These are phyloP conservation scores for Staphylotrichum longicolle DNA, from an alignment of 495 filamentous ascomycete species.

Conservation along the genomic window DNA sequence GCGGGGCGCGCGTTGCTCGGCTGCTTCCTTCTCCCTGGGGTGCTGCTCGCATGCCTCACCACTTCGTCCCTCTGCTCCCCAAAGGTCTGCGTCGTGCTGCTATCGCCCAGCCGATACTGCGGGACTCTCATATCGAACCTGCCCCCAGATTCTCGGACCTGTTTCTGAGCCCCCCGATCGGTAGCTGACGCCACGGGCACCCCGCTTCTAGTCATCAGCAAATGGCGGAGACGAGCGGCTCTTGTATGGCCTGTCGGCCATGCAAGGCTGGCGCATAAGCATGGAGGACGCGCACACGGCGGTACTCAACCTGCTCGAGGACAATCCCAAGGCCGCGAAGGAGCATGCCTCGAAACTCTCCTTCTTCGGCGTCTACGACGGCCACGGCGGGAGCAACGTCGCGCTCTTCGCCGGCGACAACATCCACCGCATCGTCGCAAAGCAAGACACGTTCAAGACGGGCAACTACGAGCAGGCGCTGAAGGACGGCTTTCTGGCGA, in stretches of 20 bases:
- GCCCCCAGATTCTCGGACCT: not conserved
- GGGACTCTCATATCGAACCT: not conserved
- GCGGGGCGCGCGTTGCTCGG: not conserved
- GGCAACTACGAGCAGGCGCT: conserved; percentile 92
- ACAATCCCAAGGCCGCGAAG: conserved; percentile 55
- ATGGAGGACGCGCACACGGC: conserved; percentile 97
- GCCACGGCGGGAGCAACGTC: conserved; percentile 95
- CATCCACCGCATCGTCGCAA: conserved; percentile 88
- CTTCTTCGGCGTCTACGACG: conserved; percentile 98
- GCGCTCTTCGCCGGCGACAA: conserved; percentile 89
- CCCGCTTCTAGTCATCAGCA: conserved; percentile 66
- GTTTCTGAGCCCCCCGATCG: not conserved
- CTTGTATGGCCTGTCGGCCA: conserved; percentile 89
- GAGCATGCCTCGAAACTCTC: conserved; percentile 71
- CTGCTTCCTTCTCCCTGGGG: not conserved
- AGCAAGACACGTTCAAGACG: conserved; percentile 87
- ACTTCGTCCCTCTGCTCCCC: not conserved
- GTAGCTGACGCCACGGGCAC: conserved; percentile 22
- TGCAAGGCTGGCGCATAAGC: conserved; percentile 99
- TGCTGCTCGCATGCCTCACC: conserved; percentile 6
- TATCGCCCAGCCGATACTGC: not conserved
- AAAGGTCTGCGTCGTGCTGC: not conserved
- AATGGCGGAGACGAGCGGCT: conserved; percentile 90
- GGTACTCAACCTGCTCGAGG: conserved; percentile 79
- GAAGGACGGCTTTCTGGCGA: conserved; percentile 96